Conservation (phyloP, 306 rosid species). For the Purshia tridentata region DNA sequence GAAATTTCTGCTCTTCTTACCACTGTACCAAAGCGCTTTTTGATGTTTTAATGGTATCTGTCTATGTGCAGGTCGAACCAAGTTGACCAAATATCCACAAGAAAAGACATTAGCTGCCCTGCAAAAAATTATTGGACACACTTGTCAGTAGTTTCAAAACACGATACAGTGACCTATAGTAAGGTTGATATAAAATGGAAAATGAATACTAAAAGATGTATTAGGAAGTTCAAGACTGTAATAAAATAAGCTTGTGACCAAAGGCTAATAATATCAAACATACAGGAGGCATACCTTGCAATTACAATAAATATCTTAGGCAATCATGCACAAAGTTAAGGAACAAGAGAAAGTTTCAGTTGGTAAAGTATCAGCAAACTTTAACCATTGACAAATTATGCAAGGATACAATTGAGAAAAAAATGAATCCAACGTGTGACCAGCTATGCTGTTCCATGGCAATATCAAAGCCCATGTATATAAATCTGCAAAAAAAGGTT, state of each 20-base stretch:
- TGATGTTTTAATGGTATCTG: slow-evolving; percentile 81
- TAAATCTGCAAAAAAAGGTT: slow-evolving; percentile 61
- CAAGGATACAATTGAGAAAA: slow-evolving; percentile 97
- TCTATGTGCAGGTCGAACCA: slow-evolving; percentile 76
- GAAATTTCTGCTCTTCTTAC: slow-evolving; percentile 46
- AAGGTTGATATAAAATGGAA: not conserved
- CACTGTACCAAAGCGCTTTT: slow-evolving; percentile 97
- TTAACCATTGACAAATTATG: slow-evolving; percentile 19
- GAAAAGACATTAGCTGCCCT: slow-evolving; percentile 97
- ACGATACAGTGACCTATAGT: slow-evolving; percentile 16
- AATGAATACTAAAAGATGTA: not conserved
- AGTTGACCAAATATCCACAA: slow-evolving; percentile 87
- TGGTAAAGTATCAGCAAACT: slow-evolving; percentile 21
- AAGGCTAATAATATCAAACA: slow-evolving; percentile 17
- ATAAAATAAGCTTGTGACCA: slow-evolving; percentile 20
- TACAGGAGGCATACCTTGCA: slow-evolving; percentile 69
- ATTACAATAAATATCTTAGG: slow-evolving; percentile 77
- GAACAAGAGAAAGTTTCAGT: slow-evolving; percentile 25
- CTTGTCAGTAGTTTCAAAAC: slow-evolving; percentile 15
- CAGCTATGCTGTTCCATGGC: slow-evolving; percentile 99
- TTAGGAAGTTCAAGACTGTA: slow-evolving; percentile 21
- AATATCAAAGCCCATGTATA: slow-evolving; percentile 99
- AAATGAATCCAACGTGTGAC: slow-evolving; percentile 98
- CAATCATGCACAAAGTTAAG: slow-evolving; percentile 48
- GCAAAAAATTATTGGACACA: slow-evolving; percentile 35